Base-by-base conservation (phyloP, 306 rosid genomes). In the Pyrus communis region DNA sequence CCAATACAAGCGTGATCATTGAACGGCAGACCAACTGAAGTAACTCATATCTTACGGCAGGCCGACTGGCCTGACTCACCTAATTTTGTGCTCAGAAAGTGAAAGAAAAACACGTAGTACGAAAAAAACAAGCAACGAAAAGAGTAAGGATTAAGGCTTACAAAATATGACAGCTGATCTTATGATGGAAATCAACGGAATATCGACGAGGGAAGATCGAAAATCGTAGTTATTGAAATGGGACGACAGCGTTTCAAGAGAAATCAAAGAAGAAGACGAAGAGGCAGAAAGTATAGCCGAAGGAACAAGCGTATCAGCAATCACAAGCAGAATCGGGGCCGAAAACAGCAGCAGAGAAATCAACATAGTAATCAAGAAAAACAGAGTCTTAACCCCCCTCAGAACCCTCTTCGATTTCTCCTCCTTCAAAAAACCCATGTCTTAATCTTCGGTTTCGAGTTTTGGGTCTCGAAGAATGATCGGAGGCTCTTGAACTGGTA, bases 111-210 rank as follows among this genome's bases (percentile, higher is more conserved):
- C 68, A 63, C 1, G 22, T 63, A 11, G 7, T 60, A 3, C 33
- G 22, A 63, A 63, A 30, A 19, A 8, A 21, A 57, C 2, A 21
- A 21, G 27, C 62, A 3, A 57, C 23, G 5, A n/a, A 22, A 57
- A n/a, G 27, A 57, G 61, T 57, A 4, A n/a, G 6, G 19, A 30
- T 31, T 2, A 40, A 40, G 28, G 83, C 99, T 89, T 81, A 96
- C 99, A 93, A 83, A 96, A 76, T 58, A 96, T 96, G 84, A 96
- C 82, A 75, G 91, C 75, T 68, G 98, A 96, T 84, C 99, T 70
- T 3, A 88, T 27, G 7, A 91, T 78, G 38, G 99, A 93, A 12
- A 92, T 76, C 35, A 93, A 85, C n/a, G 99, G 99, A 40, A 96
- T 92, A 52, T 96, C 99, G 61, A 92, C 71, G 76, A 93, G 98